Base-by-base conservation (phyloP, 495 filamentous ascomycete genomes). In the Lasiosphaeria hispida region DNA sequence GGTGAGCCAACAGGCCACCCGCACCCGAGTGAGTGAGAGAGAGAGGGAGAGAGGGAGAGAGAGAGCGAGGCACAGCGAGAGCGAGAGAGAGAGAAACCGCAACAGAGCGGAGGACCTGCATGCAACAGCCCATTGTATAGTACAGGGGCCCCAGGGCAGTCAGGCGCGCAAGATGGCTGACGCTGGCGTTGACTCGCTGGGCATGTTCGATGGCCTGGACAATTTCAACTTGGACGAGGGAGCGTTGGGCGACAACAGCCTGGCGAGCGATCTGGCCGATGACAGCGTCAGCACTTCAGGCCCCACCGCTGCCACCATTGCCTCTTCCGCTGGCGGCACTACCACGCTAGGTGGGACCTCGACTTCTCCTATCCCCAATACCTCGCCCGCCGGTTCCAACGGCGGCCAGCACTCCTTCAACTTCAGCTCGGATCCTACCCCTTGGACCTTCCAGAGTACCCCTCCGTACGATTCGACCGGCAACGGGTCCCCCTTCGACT, bases 361-460 rank as follows among this genome's bases (percentile, higher is more conserved):
- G 30, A 43, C 52, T 38, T 53, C 58, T 7, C 53, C 60, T 18
- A 63, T 41, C 64, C 65, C 57, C 66, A 63, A 60, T 64, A 68
- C 53, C 66, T 71, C 58, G 63, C 55, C 63, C 19, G 42, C 66
- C 38, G 53, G 58, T 65, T 57, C 65, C 59, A 68, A 72, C 57
- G 65, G 56, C 60, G 60, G 57, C 45, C 68, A 69, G 40, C 65
- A 71, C 43, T 67, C 67, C 49, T 67, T 68, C 42, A 67, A 70
- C 53, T 68, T 63, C 60, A 66, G 68, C 30, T 60, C 63, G 10
- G 61, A 55, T 50, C 23, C 61, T n/a, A 40, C 65, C 35, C 69
- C 67, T 60, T 78, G 77, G 77, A 34, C 48, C 58, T 77, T 77
- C 42, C 70, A 75, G 51, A 72, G 75, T 59, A 74, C 75, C 9